Conservation (phyloP, 1,284 basidiomycete genomes). For the Trichosporon sp. region DNA sequence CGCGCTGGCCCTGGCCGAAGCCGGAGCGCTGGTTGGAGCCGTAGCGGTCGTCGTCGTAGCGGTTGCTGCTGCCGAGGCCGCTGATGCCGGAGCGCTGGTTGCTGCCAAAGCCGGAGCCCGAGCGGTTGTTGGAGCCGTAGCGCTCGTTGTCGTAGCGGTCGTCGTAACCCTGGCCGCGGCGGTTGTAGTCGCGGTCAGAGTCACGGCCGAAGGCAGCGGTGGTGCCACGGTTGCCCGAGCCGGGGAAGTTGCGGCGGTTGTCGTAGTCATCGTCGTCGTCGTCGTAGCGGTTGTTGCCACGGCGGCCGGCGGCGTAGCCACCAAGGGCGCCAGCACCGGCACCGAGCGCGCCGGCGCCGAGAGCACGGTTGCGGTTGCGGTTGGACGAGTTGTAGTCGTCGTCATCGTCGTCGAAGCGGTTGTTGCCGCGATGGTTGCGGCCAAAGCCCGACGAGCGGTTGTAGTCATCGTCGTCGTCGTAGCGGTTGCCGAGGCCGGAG, state of each 20-base stretch:
- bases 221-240: neutral
- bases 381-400: neutral
- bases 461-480: neutral
- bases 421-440: neutral
- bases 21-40: neutral
- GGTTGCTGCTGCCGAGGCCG: neutral
- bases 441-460: neutral
- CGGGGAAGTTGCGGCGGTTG: neutral
- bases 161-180: neutral
- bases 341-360: neutral
- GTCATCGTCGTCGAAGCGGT: neutral
- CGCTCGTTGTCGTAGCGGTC: neutral
- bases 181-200: neutral
- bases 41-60: neutral
- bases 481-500: neutral
- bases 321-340: neutral
- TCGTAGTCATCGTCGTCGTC: conserved; percentile 2
- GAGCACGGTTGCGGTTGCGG: neutral
- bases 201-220: neutral
- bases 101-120: neutral
- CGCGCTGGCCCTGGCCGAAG: too few species aligned
- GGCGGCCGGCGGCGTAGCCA: neutral
- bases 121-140: neutral
- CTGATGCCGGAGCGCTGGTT: neutral
- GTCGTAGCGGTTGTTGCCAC: neutral